Base-by-base conservation (phyloP, 805 yeast species). In the Brettanomyces nanus region DNA sequence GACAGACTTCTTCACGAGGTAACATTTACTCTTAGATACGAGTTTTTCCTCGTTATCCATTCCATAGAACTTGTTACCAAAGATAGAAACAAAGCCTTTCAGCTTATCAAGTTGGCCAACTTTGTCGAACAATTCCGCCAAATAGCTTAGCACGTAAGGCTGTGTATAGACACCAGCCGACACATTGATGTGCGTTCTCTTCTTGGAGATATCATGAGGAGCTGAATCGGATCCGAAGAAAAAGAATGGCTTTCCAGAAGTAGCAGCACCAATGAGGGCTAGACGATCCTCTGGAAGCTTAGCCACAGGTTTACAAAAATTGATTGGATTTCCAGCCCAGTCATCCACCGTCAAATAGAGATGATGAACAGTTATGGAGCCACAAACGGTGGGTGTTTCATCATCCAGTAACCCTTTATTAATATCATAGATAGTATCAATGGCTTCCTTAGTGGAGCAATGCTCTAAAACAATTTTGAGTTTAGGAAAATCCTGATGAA, bases 111-210 rank as follows among this genome's bases (percentile, higher is more conserved):
- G 62, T 44, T 77, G 73, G 11, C 72, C 78, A 15, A 62, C 69
- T 38, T 68, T 59, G 20, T 84, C 95, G 52, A 94, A 92, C 1
- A 84, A 75, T 58, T 89, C 82, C 3, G 97, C 97, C 20, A 92
- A 63, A 47, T 90, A 92, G 6, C 87, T 68, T 15, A 92, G 60
- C 2, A 83, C 95, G 49, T 75, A 75, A 18, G 85, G 73, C 59
- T 92, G 98, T 2, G 97, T 85, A 62, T 74, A 92, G 6, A 92
- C 96, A 53, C 99, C 99, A n/a, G 99, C 99, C 52, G 97, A 86
- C 14, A 90, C 97, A 18, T 89, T 90, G 27, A 68, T 65, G 47
- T 77, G 86, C 43, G 72, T 80, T 19, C 85, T 69, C 61, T 94
- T 94, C 42, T 78, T 78, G 45, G 74, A 73, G 19, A 85, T 53